Evolutionary conservation across 2,329 filamentous ascomycete species (phyloP).

Genomic region (Botryosphaeria dothidea): DNA sequence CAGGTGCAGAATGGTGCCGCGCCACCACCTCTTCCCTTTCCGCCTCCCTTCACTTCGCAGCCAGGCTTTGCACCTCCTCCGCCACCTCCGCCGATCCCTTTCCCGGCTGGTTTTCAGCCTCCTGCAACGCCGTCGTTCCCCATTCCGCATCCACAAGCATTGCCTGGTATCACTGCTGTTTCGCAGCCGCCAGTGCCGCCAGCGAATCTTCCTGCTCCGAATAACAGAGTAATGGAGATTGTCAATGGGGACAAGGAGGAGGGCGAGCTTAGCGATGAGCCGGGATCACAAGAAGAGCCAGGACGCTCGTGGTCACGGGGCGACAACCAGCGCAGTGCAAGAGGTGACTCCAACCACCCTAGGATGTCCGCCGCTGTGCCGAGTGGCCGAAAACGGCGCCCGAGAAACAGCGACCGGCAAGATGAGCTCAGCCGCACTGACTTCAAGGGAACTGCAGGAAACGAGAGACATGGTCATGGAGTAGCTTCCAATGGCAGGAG

Average conservation of each 20-base stretch:
- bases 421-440: conserved; percentile 12
- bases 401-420: neutral
- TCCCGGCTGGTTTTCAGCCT: conserved; percentile 24
- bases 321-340: neutral
- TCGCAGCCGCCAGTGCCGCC: conserved; percentile 20
- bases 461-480: neutral
- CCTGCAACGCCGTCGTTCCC: conserved; percentile 17
- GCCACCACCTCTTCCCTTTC: conserved; percentile 28
- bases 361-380: neutral
- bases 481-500: neutral
- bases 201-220: conserved; percentile 15
- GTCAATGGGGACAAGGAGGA: conserved; percentile 62
- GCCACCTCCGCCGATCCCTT: conserved; percentile 25
- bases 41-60: conserved; percentile 29
- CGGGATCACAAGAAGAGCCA: neutral
- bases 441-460: neutral
- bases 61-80: conserved; percentile 26
- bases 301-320: conserved; percentile 6
- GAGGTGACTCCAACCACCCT: conserved; percentile 14
- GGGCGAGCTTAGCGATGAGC: conserved; percentile 75
- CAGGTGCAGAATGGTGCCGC: conserved; percentile 20
- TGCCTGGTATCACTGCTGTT: neutral
- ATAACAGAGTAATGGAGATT: conserved; percentile 32
- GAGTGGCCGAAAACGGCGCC: neutral
- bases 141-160: conserved; percentile 1